phyloP scores from a whole-genome alignment of 2,329 filamentous ascomycete species.

The Colletotrichum scovillei region DNA sequence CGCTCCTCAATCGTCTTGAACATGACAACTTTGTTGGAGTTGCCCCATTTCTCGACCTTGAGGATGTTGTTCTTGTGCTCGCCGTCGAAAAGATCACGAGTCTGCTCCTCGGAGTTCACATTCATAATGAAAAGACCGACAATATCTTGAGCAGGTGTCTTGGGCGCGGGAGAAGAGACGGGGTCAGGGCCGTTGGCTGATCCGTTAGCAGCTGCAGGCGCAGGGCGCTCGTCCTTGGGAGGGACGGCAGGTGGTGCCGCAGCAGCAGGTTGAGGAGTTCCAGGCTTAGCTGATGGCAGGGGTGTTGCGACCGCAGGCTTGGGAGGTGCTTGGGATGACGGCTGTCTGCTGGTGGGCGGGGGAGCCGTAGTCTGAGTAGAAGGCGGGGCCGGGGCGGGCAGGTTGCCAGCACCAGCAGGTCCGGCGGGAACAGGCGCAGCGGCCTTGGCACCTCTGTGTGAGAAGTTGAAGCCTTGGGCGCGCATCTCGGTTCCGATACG shows the following conservation, averaged over 20 bases:
- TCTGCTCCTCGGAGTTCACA: slow-evolving; percentile 84
- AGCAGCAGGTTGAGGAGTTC: slow-evolving; percentile 62
- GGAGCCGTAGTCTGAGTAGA: slow-evolving; percentile 49
- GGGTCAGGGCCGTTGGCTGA: slow-evolving; percentile 63
- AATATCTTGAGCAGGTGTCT: slow-evolving; percentile 72
- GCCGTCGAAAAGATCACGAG: slow-evolving; percentile 82
- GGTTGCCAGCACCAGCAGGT: slow-evolving; percentile 46
- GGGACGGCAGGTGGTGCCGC: slow-evolving; percentile 58
- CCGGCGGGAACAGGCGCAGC: slow-evolving; percentile 52
- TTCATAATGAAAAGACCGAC: slow-evolving; percentile 93
- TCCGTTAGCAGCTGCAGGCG: slow-evolving; percentile 62
- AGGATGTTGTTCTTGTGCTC: slow-evolving; percentile 86
- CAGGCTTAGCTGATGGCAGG: slow-evolving; percentile 51
- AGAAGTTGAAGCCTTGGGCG: slow-evolving; percentile 99
- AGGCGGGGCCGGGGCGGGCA: slow-evolving; percentile 49
- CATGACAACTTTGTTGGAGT: slow-evolving; percentile 85
- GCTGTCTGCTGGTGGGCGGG: slow-evolving; percentile 49
- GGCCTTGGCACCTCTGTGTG: slow-evolving; percentile 88
- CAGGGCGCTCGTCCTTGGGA: slow-evolving; percentile 66
- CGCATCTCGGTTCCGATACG: slow-evolving; percentile 99
- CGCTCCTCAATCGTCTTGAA: slow-evolving; percentile 86
- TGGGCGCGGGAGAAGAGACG: slow-evolving; percentile 67
- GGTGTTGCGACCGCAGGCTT: slow-evolving; percentile 56
- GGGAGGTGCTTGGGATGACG: slow-evolving; percentile 47
- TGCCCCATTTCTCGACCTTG: slow-evolving; percentile 82